A percentile compares a stretch with the other conserved stretches of the same genome.
Evolutionary conservation across 345 rosid genomes (phyloP).

Genomic region (Laguncularia racemosa): DNA sequence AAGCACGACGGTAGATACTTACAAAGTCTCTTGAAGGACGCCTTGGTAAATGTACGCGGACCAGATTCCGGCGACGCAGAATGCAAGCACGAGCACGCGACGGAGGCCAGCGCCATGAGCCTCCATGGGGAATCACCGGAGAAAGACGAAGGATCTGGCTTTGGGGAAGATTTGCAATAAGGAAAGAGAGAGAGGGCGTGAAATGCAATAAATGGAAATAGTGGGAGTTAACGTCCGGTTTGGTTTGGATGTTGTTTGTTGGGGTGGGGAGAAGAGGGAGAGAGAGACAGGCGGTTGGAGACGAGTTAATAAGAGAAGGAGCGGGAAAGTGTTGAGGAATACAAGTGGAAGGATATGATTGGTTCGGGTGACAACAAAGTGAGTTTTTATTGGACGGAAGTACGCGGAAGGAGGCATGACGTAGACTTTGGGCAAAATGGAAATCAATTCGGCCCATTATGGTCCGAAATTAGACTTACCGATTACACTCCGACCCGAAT

Average conservation of each 20-base stretch:
- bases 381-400: slow-evolving; percentile 35
- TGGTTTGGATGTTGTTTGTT: too few species aligned
- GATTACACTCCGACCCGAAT: too few species aligned
- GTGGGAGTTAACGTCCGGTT: too few species aligned
- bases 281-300: slow-evolving; percentile 1
- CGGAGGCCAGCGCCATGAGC: slow-evolving; percentile 65
- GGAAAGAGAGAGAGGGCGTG: too few species aligned
- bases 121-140: slow-evolving; percentile 37
- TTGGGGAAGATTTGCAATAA: too few species aligned
- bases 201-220: too few species aligned
- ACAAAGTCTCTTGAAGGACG: slow-evolving; percentile 90
- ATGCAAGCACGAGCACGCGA: slow-evolving; percentile 54
- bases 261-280: background rate
- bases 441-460: too few species aligned
- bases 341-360: slow-evolving; percentile 40
- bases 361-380: slow-evolving; percentile 15
- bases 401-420: slow-evolving; percentile 15
- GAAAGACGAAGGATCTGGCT: slow-evolving; percentile 3
- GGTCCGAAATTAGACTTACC: too few species aligned
- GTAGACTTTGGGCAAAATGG: too few species aligned
- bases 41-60: slow-evolving; percentile 96
- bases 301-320: slow-evolving; percentile 6
- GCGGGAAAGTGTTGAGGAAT: slow-evolving; percentile 39
- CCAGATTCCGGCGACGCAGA: slow-evolving; percentile 97
- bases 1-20: slow-evolving; percentile 12